Evolutionary conservation across 1,139 yeast species (phyloP).

Genomic region (Yueomyces sp.): DNA sequence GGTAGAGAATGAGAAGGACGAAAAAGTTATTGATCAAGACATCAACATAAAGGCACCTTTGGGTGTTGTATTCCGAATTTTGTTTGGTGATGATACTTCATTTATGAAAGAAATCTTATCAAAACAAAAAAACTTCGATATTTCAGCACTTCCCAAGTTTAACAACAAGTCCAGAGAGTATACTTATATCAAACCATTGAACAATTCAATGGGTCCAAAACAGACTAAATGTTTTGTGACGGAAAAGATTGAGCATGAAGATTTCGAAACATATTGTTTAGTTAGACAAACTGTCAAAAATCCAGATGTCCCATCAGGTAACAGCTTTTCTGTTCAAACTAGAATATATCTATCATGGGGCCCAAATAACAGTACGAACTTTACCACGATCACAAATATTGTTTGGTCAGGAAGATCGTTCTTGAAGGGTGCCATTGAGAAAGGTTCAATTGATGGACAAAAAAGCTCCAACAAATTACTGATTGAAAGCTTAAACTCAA

Average conservation of each 20-base stretch:
- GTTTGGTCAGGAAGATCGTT: slow-evolving; percentile 90
- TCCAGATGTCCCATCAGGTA: slow-evolving; percentile 95
- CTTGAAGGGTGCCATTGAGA: slow-evolving; percentile 85
- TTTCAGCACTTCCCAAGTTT: slow-evolving; percentile 46
- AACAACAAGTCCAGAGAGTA: slow-evolving; percentile 41
- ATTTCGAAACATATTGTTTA: slow-evolving; percentile 41
- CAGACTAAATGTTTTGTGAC: slow-evolving; percentile 79
- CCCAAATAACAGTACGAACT: slow-evolving; percentile 47
- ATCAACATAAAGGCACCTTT: slow-evolving; percentile 52
- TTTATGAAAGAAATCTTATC: slow-evolving; percentile 44
- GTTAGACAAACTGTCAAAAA: slow-evolving; percentile 62
- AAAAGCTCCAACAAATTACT: slow-evolving; percentile 51
- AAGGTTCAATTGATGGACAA: slow-evolving; percentile 88
- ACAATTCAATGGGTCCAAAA: slow-evolving; percentile 84
- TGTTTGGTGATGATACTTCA: slow-evolving; percentile 64
- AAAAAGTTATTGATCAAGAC: slow-evolving; percentile 50
- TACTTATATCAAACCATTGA: slow-evolving; percentile 66
- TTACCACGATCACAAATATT: slow-evolving; percentile 53
- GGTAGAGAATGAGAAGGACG: slow-evolving; percentile 43
- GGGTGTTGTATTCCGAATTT: slow-evolving; percentile 56
- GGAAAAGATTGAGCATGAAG: slow-evolving; percentile 56
- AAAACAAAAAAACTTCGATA: slow-evolving; percentile 61
- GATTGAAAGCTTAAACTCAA: slow-evolving; percentile 43
- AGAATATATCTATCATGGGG: slow-evolving; percentile 68
- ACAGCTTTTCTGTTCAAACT: slow-evolving; percentile 64